These are phyloP conservation scores for Monosporascus sp. DNA, from an alignment of 2,329 filamentous ascomycete genomes.

Conservation along the genomic window DNA sequence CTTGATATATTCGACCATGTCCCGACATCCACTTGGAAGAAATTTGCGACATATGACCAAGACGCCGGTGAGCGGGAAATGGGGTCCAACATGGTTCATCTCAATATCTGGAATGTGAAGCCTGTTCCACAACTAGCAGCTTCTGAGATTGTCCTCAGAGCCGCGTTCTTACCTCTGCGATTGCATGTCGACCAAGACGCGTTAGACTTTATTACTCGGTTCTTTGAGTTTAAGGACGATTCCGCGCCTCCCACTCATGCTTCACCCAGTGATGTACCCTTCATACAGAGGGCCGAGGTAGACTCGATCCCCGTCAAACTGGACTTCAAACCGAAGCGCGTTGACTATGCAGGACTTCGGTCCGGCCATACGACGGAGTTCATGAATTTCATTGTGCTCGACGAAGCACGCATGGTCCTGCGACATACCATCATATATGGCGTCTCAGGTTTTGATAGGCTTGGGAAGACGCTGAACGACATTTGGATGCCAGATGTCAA, in stretches of 20 bases:
- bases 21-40: constrained; percentile 95
- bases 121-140: constrained; percentile 80
- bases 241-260: constrained; percentile 42
- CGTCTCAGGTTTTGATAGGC: constrained; percentile 80
- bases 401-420: constrained; percentile 80
- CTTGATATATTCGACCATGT: constrained; percentile 92
- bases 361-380: constrained; percentile 95
- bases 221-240: constrained; percentile 96
- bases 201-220: constrained; percentile 91
- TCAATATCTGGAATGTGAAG: constrained; percentile 83
- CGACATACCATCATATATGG: constrained; percentile 91
- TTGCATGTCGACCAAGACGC: constrained; percentile 97
- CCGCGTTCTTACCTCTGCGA: constrained; percentile 74
- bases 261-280: constrained; percentile 68
- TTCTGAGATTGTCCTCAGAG: constrained; percentile 80
- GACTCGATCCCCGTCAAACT: constrained; percentile 75
- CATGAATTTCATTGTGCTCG: constrained; percentile 96
- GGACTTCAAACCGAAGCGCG: constrained; percentile 97
- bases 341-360: constrained; percentile 87
- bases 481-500: constrained; percentile 96
- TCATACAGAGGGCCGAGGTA: constrained; percentile 85
- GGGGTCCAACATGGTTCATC: constrained; percentile 81
- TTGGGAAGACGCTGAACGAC: constrained; percentile 87
- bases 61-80: constrained; percentile 83
- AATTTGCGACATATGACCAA: constrained; percentile 90